Base-by-base conservation (phyloP, 192 early-diverging fungal species). In the Backusella morwellensis region DNA sequence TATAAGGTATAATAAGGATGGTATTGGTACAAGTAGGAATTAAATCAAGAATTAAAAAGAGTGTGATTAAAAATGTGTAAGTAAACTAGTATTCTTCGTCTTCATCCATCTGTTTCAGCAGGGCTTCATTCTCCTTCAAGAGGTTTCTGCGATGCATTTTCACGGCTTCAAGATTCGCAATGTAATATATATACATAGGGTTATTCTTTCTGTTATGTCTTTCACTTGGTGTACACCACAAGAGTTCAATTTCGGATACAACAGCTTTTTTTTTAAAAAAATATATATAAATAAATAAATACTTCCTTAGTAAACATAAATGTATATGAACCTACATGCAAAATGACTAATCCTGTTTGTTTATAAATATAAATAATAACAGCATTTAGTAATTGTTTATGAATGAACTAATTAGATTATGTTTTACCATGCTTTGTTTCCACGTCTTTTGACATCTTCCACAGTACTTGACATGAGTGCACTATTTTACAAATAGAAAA, bases 391-490 rank as follows among this genome's bases (percentile, higher is more conserved):
- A 12, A 29, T 26, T 50, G 5, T n/a, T 8, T 63, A 26, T 3
- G 1, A 14, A 63, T 26, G 11, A 29, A 14, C 19, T 56, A 11
- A 56, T 21, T 9, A 19, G 19, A 2, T 5, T 15, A 17, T 68
- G n/a, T 63, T 29, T 50, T 50, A 50, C 70, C 59, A 75, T 1
- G 42, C 59, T 68, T 42, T 75, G 8, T 75, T 75, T 68, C 74
- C 66, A 19, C 41, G 35, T 41, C 29, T 4, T 35, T 68, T 68
- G 12, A 68, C 74, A 29, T 44, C 42, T 29, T 75, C 74, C 5
- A 75, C 74, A 17, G 63, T 66, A 44, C 38, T 42, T 29, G 74
- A 66, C 74, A 75, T 75, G 14, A 75, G 36, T n/a, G 74, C 74
- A 68, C 74, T 75, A 8, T 63, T 9, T 26, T 26, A 12, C 11